These are phyloP conservation scores for Candida maltosa DNA, from an alignment of 805 yeast species.

Conservation along the genomic window DNA sequence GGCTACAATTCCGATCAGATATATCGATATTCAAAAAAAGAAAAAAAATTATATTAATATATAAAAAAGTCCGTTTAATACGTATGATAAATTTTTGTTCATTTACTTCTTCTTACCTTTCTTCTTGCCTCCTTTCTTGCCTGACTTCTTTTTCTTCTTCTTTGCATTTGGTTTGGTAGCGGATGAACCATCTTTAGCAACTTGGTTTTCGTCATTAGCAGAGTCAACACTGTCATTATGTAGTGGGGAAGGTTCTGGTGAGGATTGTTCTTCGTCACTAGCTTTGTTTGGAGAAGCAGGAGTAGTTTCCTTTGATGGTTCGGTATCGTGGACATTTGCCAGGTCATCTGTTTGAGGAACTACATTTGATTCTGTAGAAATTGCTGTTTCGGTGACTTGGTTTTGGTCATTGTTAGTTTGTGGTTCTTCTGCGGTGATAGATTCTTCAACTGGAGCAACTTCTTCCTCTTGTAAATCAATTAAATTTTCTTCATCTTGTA, in stretches of 20 bases:
- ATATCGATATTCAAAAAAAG: no score
- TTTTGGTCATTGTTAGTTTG: background rate
- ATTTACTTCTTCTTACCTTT: constrained; percentile 11
- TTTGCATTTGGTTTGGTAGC: constrained; percentile 3
- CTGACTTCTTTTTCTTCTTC: constrained; percentile 11
- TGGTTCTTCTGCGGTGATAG: background rate
- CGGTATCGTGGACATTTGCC: background rate
- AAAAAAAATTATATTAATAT: background rate
- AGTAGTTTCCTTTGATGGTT: no score
- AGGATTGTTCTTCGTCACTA: no score
- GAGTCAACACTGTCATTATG: no score
- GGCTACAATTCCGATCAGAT: no score
- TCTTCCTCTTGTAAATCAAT: background rate
- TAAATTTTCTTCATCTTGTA: background rate
- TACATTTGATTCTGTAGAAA: background rate
- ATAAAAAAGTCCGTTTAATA: background rate
- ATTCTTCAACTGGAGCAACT: background rate
- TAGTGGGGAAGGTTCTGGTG: no score
- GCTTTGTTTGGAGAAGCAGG: no score
- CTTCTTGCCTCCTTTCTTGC: constrained; percentile 9
- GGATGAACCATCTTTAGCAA: background rate
- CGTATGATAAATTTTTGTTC: background rate
- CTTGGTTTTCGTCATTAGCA: no score
- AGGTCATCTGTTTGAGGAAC: background rate
- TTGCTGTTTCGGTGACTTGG: background rate